Evolutionary conservation across 805 yeast genomes (phyloP), one percentile per base, ranked within the genome.

Genomic region (Metschnikowia drakensbergensis): DNA sequence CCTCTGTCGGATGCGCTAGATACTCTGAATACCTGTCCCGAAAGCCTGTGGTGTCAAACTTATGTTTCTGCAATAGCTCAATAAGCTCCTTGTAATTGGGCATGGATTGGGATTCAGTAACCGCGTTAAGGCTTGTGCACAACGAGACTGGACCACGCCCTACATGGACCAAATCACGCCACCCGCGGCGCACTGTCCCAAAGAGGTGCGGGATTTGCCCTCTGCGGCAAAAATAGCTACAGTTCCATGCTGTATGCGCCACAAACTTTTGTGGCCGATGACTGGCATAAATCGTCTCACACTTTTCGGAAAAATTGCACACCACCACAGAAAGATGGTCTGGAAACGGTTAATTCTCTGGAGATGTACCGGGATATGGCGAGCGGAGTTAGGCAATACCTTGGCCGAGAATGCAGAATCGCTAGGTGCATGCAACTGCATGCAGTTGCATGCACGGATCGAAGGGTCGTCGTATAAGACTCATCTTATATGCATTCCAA

Each of bases 21-120:
- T 42, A 42, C 6, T 42, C 46, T n/a, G 34, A 25, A 28, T 28
- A 28, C 4, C 10, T 42, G 34, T 42, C 34, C 23, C 38, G 39
- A 30, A 50, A 48, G 4, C 54, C 54, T 17, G 41, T 31, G 26
- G 51, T 49, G 27, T 40, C 46, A 29, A 43, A 48, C 30, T 47
- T 32, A 37, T 44, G 47, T 13, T 38, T 27, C 39, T 50, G 42
- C 39, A 54, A 42, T 25, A 53, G 47, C 41, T 22, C 37, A 6
- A 42, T 33, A 4, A 54, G 40, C 32, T 29, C 23, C 23, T 47
- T 45, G 33, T 42, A 42, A 6, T 31, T 26, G 17, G 45, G 37
- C 45, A 42, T 41, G 6, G 13, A 40, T 3, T 10, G 13, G 43
- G 23, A 13, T 6, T 11, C 25, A n/a, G 13, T 37, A 37, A 13